Conservation (phyloP, 306 rosid genomes). For the Prunus campanulata region DNA sequence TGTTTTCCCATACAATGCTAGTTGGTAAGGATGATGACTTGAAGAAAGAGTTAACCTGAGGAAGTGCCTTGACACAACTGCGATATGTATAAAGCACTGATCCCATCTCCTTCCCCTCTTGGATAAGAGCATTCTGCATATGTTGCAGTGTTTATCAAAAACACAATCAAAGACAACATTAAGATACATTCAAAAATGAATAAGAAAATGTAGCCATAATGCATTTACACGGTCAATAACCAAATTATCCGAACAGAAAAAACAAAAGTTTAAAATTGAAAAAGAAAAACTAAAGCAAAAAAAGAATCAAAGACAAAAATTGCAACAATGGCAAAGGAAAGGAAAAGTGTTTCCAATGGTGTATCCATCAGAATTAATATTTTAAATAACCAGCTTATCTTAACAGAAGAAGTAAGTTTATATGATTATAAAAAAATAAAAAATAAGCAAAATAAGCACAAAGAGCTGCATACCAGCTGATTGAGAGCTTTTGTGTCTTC, state of each 20-base stretch:
- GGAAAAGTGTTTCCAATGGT: no score
- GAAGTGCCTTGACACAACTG: constrained; percentile 97
- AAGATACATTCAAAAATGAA: neutral
- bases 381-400: no score
- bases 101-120: constrained; percentile 95
- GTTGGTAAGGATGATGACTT: neutral
- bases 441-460: neutral
- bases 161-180: neutral
- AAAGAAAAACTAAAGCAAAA: neutral
- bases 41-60: constrained; percentile 66
- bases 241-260: no score
- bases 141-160: constrained; percentile 12
- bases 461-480: constrained; percentile 66
- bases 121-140: constrained; percentile 73
- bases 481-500: constrained; percentile 98
- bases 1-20: neutral
- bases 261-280: no score
- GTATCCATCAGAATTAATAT: no score
- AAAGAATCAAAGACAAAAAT: neutral
- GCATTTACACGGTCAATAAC: neutral
- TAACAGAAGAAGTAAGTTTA: neutral
- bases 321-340: neutral
- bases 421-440: neutral
- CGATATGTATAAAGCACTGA: constrained; percentile 97
- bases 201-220: neutral